Evolutionary conservation across 352 stramenopile species (phyloP), one percentile per base, ranked within the genome.

Genomic region (Pythium aristosporum): DNA sequence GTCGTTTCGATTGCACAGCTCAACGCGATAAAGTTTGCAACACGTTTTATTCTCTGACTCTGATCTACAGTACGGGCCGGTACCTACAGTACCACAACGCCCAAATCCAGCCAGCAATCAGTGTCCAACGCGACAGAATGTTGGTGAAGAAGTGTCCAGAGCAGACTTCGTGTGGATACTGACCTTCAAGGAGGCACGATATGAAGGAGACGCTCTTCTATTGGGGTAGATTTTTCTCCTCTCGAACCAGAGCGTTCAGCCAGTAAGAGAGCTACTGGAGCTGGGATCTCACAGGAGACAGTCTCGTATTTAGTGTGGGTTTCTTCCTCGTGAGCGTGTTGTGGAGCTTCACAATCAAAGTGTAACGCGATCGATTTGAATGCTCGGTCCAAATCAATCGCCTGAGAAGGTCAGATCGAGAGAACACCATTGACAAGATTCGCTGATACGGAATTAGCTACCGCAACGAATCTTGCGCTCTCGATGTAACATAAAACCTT

Each of bases 41-140:
- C n/a, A n/a, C n/a, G n/a, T n/a, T n/a, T n/a, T n/a, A n/a, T n/a
- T n/a, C n/a, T n/a, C n/a, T n/a, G n/a, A n/a, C 53, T 60, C 53
- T 50, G 23, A 50, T 42, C 28, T 60, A 60, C 53, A 49, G 53
- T 60, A 50, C 53, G 39, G 18, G 20, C 23, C 20, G 36, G 53
- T 59, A 59, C 53, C 37, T 59, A 50, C 53, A 25, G 10, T 36
- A 36, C n/a, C 3, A 10, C 11, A 4, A 11, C 18, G 53, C 25
- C 25, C 48, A 36, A 41, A 9, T 16, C 23, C 9, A 41, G 7
- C 21, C 21, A 37, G 30, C 21, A 39, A 21, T 42, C 9, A 42
- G 13, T 61, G 54, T 61, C 54, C 54, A 61, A 61, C 54, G 54
- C 25, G n/a, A n/a, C 13, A n/a, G 54, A 61, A 15, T 61, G 54